phyloP scores from a whole-genome alignment of 179 eudicot species.

The Spergularia azorica region DNA sequence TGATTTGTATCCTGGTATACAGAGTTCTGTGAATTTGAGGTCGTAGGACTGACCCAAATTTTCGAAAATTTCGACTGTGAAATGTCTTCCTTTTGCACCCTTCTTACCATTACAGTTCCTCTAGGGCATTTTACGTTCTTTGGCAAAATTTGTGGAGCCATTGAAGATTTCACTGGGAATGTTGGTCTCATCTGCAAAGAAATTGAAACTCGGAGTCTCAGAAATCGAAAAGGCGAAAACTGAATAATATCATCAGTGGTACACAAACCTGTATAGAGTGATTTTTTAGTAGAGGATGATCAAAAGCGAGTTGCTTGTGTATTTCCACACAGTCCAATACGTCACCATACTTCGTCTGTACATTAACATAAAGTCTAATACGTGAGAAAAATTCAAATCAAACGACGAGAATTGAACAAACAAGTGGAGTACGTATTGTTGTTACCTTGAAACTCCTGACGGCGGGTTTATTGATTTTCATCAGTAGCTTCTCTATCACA shows the following conservation, averaged over 20 bases:
- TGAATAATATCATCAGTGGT: background rate
- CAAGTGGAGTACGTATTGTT: background rate
- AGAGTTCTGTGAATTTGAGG: background rate
- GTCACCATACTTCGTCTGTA: slow-evolving; percentile 21
- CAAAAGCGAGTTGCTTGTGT: slow-evolving; percentile 31
- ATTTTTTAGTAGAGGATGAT: slow-evolving; percentile 32
- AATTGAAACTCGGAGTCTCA: background rate
- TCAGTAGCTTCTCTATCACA: background rate
- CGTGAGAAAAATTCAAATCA: background rate
- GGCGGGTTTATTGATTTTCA: background rate
- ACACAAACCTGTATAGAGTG: slow-evolving; percentile 26
- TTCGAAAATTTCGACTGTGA: background rate
- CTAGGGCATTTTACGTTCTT: slow-evolving; percentile 30
- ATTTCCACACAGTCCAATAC: slow-evolving; percentile 35
- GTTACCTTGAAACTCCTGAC: slow-evolving; percentile 3
- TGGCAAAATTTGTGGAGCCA: slow-evolving; percentile 5
- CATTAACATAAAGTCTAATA: background rate
- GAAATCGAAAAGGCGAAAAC: background rate
- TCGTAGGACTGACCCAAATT: background rate
- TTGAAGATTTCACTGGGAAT: background rate
- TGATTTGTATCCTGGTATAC: background rate
- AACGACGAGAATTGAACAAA: too few species aligned
- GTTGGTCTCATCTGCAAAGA: slow-evolving; percentile 30
- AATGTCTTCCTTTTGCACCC: slow-evolving; percentile 32
- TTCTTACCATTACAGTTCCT: slow-evolving; percentile 32